phyloP scores from a whole-genome alignment of 108 stramenopile species.

The Fragilaria crotonensis region DNA sequence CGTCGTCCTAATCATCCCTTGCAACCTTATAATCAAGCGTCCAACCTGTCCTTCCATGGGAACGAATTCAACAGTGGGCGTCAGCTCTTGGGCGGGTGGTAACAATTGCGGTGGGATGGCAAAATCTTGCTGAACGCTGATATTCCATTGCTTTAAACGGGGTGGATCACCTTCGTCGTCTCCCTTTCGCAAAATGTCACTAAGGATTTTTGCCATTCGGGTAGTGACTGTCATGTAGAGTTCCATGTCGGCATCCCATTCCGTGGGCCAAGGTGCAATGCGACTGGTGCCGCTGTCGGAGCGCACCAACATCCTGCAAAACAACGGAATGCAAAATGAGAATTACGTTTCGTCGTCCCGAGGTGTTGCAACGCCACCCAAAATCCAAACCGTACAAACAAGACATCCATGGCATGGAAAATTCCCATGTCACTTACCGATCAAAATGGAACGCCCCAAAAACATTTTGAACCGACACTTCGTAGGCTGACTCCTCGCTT shows the following conservation, averaged over 20 bases:
- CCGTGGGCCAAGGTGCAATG: background rate
- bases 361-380: too few species aligned
- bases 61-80: background rate
- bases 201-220: background rate
- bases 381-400: too few species aligned
- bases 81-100: background rate
- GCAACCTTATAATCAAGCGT: background rate
- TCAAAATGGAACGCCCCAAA: background rate
- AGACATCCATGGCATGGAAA: too few species aligned
- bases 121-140: background rate
- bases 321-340: too few species aligned
- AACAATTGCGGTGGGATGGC: background rate
- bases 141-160: conserved; percentile 4
- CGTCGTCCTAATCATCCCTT: background rate
- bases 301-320: background rate
- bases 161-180: background rate
- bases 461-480: conserved; percentile 2
- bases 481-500: background rate
- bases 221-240: conserved; percentile 6
- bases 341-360: too few species aligned
- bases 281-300: background rate
- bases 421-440: conserved; percentile 5
- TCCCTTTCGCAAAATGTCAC: background rate
- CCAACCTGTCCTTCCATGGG: background rate
- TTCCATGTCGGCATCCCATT: conserved; percentile 7